phyloP scores from a whole-genome alignment of 352 stramenopile genomes.

The Pythium rhizo-oryzae region DNA sequence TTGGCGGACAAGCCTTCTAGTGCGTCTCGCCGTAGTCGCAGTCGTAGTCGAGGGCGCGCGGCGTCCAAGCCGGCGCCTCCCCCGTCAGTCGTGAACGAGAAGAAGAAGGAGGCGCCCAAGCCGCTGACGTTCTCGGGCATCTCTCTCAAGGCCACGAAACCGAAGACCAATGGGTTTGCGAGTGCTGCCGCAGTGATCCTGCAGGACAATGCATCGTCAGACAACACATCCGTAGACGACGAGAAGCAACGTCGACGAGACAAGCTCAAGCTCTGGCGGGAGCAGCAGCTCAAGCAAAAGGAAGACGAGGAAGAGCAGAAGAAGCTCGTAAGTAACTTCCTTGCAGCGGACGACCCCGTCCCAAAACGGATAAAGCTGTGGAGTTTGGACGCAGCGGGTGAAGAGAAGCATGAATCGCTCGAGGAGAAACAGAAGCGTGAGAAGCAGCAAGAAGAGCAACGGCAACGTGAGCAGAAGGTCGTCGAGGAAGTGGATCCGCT shows the following conservation, averaged over 20 bases:
- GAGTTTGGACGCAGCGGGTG: conserved; percentile 58
- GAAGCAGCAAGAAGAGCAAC: conserved; percentile 46
- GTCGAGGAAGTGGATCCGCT: conserved; percentile 83
- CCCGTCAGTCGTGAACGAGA: neutral
- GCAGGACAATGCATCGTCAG: neutral
- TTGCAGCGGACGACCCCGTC: conserved; percentile 72
- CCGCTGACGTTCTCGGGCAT: conserved; percentile 74
- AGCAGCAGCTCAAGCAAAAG: conserved; percentile 69
- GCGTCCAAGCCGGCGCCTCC: neutral
- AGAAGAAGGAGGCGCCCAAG: conserved; percentile 18
- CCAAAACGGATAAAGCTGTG: conserved; percentile 64
- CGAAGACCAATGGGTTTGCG: conserved; percentile 10
- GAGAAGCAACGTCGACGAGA: conserved; percentile 54
- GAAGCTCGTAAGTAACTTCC: conserved; percentile 39
- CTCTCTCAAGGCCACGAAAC: conserved; percentile 49
- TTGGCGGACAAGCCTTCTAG: conserved; percentile 17
- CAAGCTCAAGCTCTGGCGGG: conserved; percentile 54
- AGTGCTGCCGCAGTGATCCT: neutral
- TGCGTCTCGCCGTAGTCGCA: conserved; percentile 29
- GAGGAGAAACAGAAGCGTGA: conserved; percentile 58
- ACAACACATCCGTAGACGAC: conserved; percentile 19
- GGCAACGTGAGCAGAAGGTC: conserved; percentile 68
- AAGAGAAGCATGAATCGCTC: conserved; percentile 60
- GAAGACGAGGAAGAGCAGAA: conserved; percentile 44
- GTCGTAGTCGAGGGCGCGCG: conserved; percentile 22